phyloP scores from a whole-genome alignment of 768 basidiomycete genomes.

The Pisolithus orientalis region DNA sequence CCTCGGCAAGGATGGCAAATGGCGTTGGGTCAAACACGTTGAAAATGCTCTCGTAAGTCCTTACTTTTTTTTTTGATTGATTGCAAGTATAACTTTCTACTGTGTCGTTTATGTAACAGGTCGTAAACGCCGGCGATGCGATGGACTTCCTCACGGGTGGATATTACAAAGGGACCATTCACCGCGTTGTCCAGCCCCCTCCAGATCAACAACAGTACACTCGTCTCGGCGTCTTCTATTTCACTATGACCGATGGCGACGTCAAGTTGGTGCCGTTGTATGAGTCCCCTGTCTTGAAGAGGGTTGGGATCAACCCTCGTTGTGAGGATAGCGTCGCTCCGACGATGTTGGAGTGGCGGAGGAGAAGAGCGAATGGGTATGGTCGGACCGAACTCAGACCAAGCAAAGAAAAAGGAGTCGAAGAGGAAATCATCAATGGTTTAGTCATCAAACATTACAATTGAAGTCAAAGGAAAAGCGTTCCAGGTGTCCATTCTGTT shows the following conservation, averaged over 20 bases:
- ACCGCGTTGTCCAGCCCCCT: slow-evolving; percentile 57
- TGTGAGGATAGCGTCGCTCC: slow-evolving; percentile 38
- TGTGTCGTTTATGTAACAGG: slow-evolving; percentile 25
- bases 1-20: slow-evolving; percentile 41
- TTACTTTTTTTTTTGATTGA: not conserved
- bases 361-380: slow-evolving; percentile 44
- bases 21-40: slow-evolving; percentile 55
- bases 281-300: slow-evolving; percentile 44
- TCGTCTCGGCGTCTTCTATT: slow-evolving; percentile 56
- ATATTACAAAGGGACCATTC: slow-evolving; percentile 53
- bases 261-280: slow-evolving; percentile 39
- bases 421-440: slow-evolving; percentile 51
- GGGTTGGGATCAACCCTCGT: slow-evolving; percentile 33
- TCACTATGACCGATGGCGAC: slow-evolving; percentile 45
- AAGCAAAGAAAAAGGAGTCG: slow-evolving; percentile 36
- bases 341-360: slow-evolving; percentile 49
- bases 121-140: slow-evolving; percentile 55
- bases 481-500: not conserved
- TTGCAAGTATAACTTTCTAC: no score
- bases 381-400: slow-evolving; percentile 41
- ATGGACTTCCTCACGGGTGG: slow-evolving; percentile 58
- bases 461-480: slow-evolving; percentile 16
- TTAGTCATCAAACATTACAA: slow-evolving; percentile 54
- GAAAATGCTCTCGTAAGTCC: slow-evolving; percentile 47
- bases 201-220: slow-evolving; percentile 42